Percentiles rank a stretch among this genome's conserved stretches.
phyloP scores from a whole-genome alignment of 768 basidiomycete species.

The Lentinula sp. region DNA sequence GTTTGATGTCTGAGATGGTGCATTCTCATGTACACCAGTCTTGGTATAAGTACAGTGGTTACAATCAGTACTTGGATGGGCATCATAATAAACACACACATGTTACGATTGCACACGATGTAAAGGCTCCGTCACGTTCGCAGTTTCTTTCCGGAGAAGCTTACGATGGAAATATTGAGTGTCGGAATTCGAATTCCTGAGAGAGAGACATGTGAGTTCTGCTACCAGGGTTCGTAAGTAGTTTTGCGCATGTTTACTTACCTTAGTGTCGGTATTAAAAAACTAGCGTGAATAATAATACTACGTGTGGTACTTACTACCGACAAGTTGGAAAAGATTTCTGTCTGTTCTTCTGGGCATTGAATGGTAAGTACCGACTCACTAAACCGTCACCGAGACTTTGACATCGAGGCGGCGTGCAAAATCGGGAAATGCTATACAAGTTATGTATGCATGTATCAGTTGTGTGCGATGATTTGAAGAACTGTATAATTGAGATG shows the following conservation, averaged over 20 bases:
- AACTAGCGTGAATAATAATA: neutral
- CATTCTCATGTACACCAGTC: neutral
- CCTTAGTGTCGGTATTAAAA: neutral
- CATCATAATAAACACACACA: neutral
- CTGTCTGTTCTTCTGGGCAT: neutral
- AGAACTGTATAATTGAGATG: conserved; percentile 20
- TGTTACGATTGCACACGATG: neutral
- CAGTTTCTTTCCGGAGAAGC: neutral
- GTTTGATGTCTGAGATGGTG: neutral
- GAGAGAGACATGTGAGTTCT: neutral
- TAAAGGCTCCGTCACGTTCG: neutral
- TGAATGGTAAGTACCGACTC: neutral
- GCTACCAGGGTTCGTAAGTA: neutral
- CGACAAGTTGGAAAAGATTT: neutral
- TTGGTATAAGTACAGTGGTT: neutral
- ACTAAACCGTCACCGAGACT: neutral
- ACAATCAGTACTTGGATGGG: neutral
- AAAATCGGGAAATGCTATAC: conserved; percentile 1
- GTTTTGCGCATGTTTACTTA: neutral
- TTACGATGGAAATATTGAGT: neutral
- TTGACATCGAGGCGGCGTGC: neutral
- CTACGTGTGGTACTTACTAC: neutral
- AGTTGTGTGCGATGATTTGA: conserved; percentile 6
- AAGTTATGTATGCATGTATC: neutral
- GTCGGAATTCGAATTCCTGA: neutral